Base-by-base conservation (phyloP, 2,329 filamentous ascomycete genomes). In the Mycogone perniciosa region DNA sequence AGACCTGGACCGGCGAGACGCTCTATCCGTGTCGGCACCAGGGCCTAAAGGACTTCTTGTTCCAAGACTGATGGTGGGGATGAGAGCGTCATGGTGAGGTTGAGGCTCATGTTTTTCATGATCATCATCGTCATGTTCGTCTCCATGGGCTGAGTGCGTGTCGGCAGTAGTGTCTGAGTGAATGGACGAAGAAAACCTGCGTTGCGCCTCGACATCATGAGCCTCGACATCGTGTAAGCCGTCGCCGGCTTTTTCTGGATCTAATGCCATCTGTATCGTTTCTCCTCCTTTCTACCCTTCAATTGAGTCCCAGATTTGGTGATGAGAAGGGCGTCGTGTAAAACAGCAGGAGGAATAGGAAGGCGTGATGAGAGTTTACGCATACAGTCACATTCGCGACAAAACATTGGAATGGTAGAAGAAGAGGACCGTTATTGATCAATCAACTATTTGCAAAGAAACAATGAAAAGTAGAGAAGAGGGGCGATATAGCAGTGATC, bases 1-100 rank as follows among this genome's bases (percentile, higher is more conserved):
- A 9, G 71, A 70, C 44, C 54, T 53, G 7, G 54, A 57, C 41
- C 54, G 56, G 29, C 42, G 40, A 27, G 55, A 40, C 26, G 35
- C 47, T 5, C 29, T 31, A 31, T 27, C 51, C 2, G 40, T 7
- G n/a, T 35, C 29, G 10, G 40, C 31, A 9, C n/a, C 46, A 11
- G 39, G n/a, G n/a, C 29, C 29, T n/a, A n/a, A 9, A 5, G 35
- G 44, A 2, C 11, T 7, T 26, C 40, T 8, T 31, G 29, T 40
- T 29, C 39, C 40, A 11, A 51, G 4, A 31, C 44, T 51, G 13
- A 48, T 35, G 7, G 49, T 51, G 27, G 49, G 49, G 10, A 48
- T 31, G 10, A 51, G 44, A 10, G 49, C n/a, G 13, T 47, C 49
- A 31, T 48, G 31, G 11, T 51, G 49, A 43, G 27, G 44, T 20